Percentiles rank a stretch among this genome's conserved stretches.
Evolutionary conservation across 352 stramenopile species (phyloP).

Genomic region (Globisporangium recalcitrans): DNA sequence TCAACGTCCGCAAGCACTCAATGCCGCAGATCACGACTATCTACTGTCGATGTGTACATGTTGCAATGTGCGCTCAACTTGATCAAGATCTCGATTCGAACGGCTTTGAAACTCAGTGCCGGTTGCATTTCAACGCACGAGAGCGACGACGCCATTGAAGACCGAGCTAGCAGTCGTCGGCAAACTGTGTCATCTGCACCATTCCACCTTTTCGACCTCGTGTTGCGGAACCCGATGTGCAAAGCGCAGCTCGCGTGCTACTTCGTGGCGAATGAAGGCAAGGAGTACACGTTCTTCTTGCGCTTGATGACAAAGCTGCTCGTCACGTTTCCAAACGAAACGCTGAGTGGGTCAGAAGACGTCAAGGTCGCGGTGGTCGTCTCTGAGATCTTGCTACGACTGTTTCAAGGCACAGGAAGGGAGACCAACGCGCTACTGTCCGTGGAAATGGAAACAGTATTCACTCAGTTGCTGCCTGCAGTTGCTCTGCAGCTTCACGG

Average conservation of each 20-base stretch:
- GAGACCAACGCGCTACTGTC: conserved; percentile 38
- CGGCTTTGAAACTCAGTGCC: conserved; percentile 56
- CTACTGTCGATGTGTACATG: conserved; percentile 39
- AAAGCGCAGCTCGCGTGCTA: conserved; percentile 46
- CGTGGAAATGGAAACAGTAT: conserved; percentile 39
- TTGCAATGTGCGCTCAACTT: conserved; percentile 59
- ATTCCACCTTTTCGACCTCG: conserved; percentile 43
- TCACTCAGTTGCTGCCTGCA: conserved; percentile 45
- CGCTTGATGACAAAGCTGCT: conserved; percentile 62
- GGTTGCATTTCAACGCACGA: conserved; percentile 48
- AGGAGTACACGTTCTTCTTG: conserved; percentile 67
- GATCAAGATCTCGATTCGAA: conserved; percentile 50
- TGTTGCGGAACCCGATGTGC: conserved; percentile 49
- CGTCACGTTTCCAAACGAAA: conserved; percentile 40
- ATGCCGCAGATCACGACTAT: neutral
- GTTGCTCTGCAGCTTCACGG: conserved; percentile 28
- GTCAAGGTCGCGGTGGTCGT: conserved; percentile 33
- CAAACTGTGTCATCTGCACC: conserved; percentile 33
- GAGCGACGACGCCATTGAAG: conserved; percentile 21
- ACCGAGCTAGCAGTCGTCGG: conserved; percentile 13
- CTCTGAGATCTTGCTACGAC: conserved; percentile 32
- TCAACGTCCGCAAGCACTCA: neutral
- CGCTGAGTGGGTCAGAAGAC: conserved; percentile 20
- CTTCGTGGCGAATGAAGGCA: conserved; percentile 51
- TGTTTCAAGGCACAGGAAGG: conserved; percentile 37